Conservation (phyloP, 495 filamentous ascomycete species). For the Coniosporium apollinis region DNA sequence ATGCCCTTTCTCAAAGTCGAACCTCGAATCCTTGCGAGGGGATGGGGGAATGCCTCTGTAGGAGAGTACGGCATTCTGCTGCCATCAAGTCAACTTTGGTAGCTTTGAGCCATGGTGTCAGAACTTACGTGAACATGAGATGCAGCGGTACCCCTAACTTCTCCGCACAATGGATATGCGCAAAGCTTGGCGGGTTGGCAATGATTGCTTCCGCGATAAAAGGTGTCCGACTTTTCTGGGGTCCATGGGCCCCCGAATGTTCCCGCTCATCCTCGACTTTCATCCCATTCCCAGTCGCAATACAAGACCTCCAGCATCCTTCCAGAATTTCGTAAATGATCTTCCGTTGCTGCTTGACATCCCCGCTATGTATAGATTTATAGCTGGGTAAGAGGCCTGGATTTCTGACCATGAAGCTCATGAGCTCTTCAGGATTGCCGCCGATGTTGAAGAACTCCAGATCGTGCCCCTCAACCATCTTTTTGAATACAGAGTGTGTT, state of each 20-base stretch:
- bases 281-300: constrained; percentile 42
- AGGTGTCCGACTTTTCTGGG: constrained; percentile 27
- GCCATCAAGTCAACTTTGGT: too few relatives aligned
- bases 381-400: constrained; percentile 61
- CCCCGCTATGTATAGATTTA: constrained; percentile 46
- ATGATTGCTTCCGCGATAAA: constrained; percentile 73
- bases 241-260: constrained; percentile 17
- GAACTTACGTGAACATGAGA: constrained; percentile 72
- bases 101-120: too few relatives aligned
- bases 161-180: constrained; percentile 64
- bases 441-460: constrained; percentile 69
- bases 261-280: constrained; percentile 29
- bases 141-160: constrained; percentile 62
- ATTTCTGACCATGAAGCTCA: constrained; percentile 80
- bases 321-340: constrained; percentile 53
- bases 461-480: constrained; percentile 47
- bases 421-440: constrained; percentile 60
- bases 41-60: constrained; percentile 53
- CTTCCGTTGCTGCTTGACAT: constrained; percentile 45
- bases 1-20: constrained; percentile 38
- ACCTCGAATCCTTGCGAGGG: constrained; percentile 49
- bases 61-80: constrained; percentile 52
- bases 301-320: constrained; percentile 65
- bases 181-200: constrained; percentile 69
- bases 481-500: constrained; percentile 54